phyloP scores from a whole-genome alignment of 202 grass and related monocot species.

The Panicum virgatum region DNA sequence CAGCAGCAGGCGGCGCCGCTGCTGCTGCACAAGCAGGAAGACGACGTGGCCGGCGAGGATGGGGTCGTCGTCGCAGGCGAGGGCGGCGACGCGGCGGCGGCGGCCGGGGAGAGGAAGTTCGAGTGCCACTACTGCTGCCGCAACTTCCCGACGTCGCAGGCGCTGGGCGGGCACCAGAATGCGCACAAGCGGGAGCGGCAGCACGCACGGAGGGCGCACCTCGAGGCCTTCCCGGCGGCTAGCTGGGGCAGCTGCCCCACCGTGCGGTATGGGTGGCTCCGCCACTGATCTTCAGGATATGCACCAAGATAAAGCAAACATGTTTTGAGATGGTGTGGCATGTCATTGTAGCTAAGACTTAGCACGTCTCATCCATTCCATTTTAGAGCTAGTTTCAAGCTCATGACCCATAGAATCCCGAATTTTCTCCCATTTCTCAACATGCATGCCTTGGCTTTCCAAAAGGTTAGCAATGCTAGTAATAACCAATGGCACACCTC shows the following conservation, averaged over 20 bases:
- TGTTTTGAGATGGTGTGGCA: slow-evolving; percentile 14
- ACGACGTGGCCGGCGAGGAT: neutral
- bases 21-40: neutral
- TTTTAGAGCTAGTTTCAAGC: neutral
- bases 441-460: neutral
- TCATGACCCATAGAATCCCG: slow-evolving; percentile 2
- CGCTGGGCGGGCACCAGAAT: slow-evolving; percentile 79
- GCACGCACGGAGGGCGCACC: slow-evolving; percentile 70
- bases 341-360: slow-evolving; percentile 17
- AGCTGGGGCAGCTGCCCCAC: too few relatives aligned
- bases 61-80: too few relatives aligned
- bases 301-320: slow-evolving; percentile 29
- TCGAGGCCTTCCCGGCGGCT: too few relatives aligned
- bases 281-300: slow-evolving; percentile 30
- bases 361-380: neutral
- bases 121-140: slow-evolving; percentile 77
- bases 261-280: too few relatives aligned
- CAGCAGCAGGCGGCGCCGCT: neutral
- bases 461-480: neutral
- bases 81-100: neutral
- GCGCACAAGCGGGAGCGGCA: slow-evolving; percentile 81
- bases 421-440: neutral
- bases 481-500: neutral
- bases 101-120: slow-evolving; percentile 46
- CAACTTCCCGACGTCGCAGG: slow-evolving; percentile 80